phyloP scores from a whole-genome alignment of 257 asterid genomes.

The Cynanchum wilfordii region DNA sequence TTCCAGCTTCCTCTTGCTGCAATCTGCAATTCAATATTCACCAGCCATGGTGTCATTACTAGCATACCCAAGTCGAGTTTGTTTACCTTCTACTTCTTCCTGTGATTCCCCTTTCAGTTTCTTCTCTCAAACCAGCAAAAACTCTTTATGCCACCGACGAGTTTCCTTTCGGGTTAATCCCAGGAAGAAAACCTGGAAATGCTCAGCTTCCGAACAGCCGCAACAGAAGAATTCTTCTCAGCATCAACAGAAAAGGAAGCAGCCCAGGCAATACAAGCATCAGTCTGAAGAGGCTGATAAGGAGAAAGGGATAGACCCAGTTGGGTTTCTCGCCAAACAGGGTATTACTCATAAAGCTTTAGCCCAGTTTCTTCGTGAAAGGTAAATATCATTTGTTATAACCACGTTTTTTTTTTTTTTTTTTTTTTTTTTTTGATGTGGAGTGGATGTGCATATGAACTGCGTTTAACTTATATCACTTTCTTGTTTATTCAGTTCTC shows the following conservation, averaged over 20 bases:
- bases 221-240: constrained; percentile 1
- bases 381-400: constrained; percentile 34
- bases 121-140: constrained; percentile 8
- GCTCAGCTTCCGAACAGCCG: constrained; percentile 24
- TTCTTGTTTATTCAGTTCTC: not conserved
- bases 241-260: not conserved
- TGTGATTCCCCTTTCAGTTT: constrained; percentile 7
- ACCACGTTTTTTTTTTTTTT: not conserved
- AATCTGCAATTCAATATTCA: not conserved
- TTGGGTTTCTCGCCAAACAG: constrained; percentile 72
- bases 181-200: constrained; percentile 23
- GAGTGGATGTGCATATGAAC: not conserved
- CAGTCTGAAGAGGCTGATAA: constrained; percentile 22
- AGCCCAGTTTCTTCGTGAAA: constrained; percentile 83
- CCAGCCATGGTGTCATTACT: constrained; percentile 32
- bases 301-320: constrained; percentile 62
- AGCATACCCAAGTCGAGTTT: constrained; percentile 23
- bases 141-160: not conserved
- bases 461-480: not conserved
- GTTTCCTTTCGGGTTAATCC: constrained; percentile 5
- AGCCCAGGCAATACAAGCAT: constrained; percentile 7
- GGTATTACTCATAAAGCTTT: constrained; percentile 64
- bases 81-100: constrained; percentile 8
- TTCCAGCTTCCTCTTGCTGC: not conserved
- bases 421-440: not conserved